Evolutionary conservation across 2,329 filamentous ascomycete species (phyloP).

Genomic region (Talaromyces funiculosus): DNA sequence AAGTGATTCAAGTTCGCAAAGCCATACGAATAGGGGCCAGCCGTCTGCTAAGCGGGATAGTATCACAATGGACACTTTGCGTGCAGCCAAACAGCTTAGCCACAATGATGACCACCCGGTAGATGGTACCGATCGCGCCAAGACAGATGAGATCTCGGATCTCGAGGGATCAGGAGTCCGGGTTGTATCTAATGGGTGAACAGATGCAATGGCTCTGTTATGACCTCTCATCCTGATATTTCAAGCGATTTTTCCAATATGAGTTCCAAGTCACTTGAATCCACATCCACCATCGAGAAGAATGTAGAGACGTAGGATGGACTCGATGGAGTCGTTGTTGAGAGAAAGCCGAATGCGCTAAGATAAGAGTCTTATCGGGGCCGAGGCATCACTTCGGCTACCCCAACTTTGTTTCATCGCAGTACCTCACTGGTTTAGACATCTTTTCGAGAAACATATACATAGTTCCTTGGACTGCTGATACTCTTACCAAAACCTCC

Average conservation of each 20-base stretch:
- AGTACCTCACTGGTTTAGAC: neutral
- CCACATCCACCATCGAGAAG: no score
- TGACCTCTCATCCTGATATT: no score
- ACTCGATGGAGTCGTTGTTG: no score
- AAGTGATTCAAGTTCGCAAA: neutral
- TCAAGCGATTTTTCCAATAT: no score
- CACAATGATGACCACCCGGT: neutral
- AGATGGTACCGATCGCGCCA: neutral
- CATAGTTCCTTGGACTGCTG: neutral
- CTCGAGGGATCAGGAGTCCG: neutral
- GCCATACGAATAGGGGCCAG: neutral
- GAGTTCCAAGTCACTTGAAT: no score
- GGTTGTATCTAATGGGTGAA: neutral
- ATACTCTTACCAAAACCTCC: neutral
- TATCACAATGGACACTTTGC: neutral
- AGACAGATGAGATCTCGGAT: neutral
- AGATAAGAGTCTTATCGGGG: neutral
- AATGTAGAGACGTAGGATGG: no score
- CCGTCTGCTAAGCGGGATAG: neutral
- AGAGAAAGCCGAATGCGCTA: neutral
- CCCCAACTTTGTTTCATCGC: neutral
- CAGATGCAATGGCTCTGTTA: neutral
- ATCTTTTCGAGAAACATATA: neutral
- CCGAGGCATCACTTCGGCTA: conserved; percentile 6
- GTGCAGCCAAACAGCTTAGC: neutral